phyloP scores from a whole-genome alignment of 331 rosid species.

The Erythrophleum ivorense region DNA sequence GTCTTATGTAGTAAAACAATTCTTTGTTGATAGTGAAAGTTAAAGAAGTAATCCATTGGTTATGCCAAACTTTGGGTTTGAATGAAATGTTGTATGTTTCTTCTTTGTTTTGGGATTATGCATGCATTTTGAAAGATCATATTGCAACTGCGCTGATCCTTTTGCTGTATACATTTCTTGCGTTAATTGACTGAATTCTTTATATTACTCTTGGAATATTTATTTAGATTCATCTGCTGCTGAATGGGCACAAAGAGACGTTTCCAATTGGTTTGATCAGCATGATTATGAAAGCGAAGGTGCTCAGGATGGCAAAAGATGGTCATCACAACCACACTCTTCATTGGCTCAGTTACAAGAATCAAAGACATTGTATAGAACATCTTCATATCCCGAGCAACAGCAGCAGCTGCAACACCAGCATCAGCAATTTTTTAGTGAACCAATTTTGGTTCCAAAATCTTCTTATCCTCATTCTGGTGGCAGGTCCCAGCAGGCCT shows the following conservation, averaged over 20 bases:
- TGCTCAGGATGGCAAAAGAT: conserved; percentile 70
- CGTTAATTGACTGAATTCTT: conserved; percentile 15
- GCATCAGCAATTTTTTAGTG: conserved; percentile 65
- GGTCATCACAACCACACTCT: conserved; percentile 81
- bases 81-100: background rate
- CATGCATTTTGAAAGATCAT: conserved; percentile 1
- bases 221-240: conserved; percentile 73
- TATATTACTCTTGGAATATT: conserved; percentile 29
- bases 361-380: conserved; percentile 67
- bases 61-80: background rate
- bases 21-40: background rate
- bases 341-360: conserved; percentile 54
- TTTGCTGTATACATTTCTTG: conserved; percentile 7
- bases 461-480: conserved; percentile 80
- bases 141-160: conserved; percentile 8
- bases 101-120: background rate
- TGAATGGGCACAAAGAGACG: conserved; percentile 76
- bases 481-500: conserved; percentile 71
- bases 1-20: background rate
- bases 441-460: conserved; percentile 78
- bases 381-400: conserved; percentile 89
- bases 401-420: conserved; percentile 64
- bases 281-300: conserved; percentile 59
- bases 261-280: conserved; percentile 74
- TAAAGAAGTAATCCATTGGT: background rate